A percentile compares a stretch with the other conserved stretches of the same genome.
phyloP scores from a whole-genome alignment of 225 moss, liverwort and hornwort genomes.

The Physcomitrellopsis africana region DNA sequence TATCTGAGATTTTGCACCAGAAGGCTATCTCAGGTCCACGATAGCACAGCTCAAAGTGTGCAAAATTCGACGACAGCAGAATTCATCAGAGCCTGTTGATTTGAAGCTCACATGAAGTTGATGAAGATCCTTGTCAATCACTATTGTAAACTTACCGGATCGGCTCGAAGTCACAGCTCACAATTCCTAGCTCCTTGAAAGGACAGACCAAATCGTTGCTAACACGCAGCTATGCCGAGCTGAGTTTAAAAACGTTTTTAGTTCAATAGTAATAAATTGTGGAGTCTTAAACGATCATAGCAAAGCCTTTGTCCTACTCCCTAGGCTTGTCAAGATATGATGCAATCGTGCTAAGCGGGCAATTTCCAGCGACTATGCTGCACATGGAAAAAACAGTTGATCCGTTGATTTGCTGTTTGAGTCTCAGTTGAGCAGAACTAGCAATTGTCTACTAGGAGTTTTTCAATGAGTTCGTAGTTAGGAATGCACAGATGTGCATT shows the following conservation, averaged over 20 bases:
- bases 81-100: too few species aligned
- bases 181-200: constrained; percentile 10
- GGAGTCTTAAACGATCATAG: too few species aligned
- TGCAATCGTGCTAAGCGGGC: constrained; percentile 3
- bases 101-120: too few species aligned
- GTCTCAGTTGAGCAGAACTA: neutral
- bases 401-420: constrained; percentile 20
- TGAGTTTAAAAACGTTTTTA: neutral
- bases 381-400: neutral
- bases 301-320: too few species aligned
- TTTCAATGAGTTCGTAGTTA: neutral
- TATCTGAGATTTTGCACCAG: neutral
- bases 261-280: too few species aligned
- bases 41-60: too few species aligned
- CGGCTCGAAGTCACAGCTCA: constrained; percentile 1
- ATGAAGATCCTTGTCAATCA: neutral
- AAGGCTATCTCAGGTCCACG: too few species aligned
- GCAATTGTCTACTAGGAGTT: neutral
- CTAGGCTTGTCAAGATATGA: constrained; percentile 1
- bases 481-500: constrained; percentile 4
- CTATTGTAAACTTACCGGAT: constrained; percentile 13
- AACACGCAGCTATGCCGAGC: neutral
- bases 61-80: too few species aligned
- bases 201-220: neutral
- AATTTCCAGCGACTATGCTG: constrained; percentile 4